Evolutionary conservation across 1,284 basidiomycete species (phyloP).

Genomic region (Pholiota adiposa): DNA sequence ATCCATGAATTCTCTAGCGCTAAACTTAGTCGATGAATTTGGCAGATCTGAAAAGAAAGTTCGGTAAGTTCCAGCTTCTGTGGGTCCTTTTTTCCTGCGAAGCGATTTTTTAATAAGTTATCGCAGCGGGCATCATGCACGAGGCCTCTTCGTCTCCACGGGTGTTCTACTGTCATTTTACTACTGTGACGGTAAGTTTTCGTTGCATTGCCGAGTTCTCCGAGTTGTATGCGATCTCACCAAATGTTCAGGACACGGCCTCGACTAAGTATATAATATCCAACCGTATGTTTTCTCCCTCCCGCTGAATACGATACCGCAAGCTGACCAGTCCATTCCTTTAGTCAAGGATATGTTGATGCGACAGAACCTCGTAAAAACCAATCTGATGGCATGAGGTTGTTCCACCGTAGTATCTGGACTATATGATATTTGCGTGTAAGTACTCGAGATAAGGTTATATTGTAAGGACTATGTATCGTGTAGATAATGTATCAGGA

Average conservation of each 20-base stretch:
- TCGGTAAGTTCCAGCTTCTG: constrained; percentile 43
- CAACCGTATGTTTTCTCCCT: constrained; percentile 36
- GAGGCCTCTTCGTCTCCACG: constrained; percentile 58
- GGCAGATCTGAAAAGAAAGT: constrained; percentile 51
- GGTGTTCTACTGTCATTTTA: constrained; percentile 71
- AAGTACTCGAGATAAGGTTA: background rate
- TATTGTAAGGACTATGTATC: constrained; percentile 2
- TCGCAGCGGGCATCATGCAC: constrained; percentile 54
- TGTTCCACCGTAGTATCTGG: background rate
- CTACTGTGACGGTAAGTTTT: constrained; percentile 66
- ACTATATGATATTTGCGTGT: background rate
- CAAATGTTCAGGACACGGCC: constrained; percentile 48
- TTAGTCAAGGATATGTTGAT: constrained; percentile 59
- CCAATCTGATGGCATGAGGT: constrained; percentile 30
- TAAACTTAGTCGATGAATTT: constrained; percentile 9
- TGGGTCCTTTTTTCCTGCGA: background rate
- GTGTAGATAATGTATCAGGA: background rate
- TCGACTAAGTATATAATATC: constrained; percentile 54
- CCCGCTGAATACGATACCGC: background rate
- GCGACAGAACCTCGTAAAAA: constrained; percentile 49
- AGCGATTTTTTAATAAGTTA: constrained; percentile 1
- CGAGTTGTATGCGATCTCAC: background rate
- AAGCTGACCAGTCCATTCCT: background rate
- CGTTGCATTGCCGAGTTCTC: constrained; percentile 1
- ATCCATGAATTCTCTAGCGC: background rate